A percentile compares a stretch with the other conserved stretches of the same genome.
phyloP scores from a whole-genome alignment of 1,284 basidiomycete genomes.

The Ustilago esculenta region DNA sequence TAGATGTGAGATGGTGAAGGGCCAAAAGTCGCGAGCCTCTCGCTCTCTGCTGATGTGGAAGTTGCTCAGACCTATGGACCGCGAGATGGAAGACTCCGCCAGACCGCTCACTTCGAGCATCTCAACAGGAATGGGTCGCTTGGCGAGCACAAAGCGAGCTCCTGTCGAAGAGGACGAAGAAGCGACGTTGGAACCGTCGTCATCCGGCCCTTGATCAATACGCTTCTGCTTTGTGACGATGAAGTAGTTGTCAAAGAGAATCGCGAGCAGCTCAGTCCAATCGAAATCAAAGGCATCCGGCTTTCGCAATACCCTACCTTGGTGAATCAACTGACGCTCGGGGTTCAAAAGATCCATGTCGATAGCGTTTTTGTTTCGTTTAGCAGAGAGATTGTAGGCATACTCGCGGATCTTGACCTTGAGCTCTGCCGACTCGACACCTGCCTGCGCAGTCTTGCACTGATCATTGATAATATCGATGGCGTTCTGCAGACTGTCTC shows the following conservation, averaged over 20 bases:
- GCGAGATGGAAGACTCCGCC: slow-evolving; percentile 53
- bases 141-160: slow-evolving; percentile 52
- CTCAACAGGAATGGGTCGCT: slow-evolving; percentile 62
- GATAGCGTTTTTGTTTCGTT: slow-evolving; percentile 51
- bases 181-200: slow-evolving; percentile 24
- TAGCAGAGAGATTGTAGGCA: slow-evolving; percentile 55
- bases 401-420: slow-evolving; percentile 61
- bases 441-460: slow-evolving; percentile 60
- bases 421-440: slow-evolving; percentile 59
- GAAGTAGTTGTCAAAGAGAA: slow-evolving; percentile 65
- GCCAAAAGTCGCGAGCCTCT: slow-evolving; percentile 59
- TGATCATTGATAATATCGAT: slow-evolving; percentile 64
- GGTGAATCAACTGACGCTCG: slow-evolving; percentile 58
- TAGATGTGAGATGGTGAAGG: slow-evolving; percentile 59
- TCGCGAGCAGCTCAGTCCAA: slow-evolving; percentile 62
- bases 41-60: slow-evolving; percentile 55
- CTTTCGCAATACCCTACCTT: slow-evolving; percentile 57
- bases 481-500: slow-evolving; percentile 52
- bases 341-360: slow-evolving; percentile 61
- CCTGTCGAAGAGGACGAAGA: slow-evolving; percentile 21
- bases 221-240: slow-evolving; percentile 60
- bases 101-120: slow-evolving; percentile 61
- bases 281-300: slow-evolving; percentile 65
- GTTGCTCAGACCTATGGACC: slow-evolving; percentile 58
- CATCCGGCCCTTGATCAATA: slow-evolving; percentile 28